These are phyloP conservation scores for Panaeolus papilionaceus DNA, from an alignment of 768 basidiomycete genomes.

Conservation along the genomic window DNA sequence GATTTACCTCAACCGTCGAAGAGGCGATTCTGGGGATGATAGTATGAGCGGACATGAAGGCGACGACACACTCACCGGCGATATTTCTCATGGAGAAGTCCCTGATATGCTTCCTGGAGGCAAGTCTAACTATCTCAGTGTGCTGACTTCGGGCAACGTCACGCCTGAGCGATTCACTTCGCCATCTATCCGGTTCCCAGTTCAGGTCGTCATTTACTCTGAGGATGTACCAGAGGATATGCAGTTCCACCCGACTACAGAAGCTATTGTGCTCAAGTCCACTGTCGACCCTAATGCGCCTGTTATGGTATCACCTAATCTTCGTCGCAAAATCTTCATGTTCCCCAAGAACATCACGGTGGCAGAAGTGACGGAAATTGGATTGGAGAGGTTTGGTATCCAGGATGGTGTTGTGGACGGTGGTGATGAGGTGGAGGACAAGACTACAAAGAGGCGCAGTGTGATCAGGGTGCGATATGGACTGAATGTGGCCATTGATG, in stretches of 20 bases:
- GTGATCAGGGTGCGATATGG: constrained; percentile 81
- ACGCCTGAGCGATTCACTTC: constrained; percentile 79
- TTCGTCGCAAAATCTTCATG: constrained; percentile 84
- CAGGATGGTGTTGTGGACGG: constrained; percentile 98
- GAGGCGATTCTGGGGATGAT: constrained; percentile 46
- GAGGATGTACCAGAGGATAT: constrained; percentile 94
- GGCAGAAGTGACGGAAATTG: constrained; percentile 93
- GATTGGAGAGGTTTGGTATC: constrained; percentile 93
- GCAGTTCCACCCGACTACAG: constrained; percentile 91
- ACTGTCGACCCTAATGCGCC: constrained; percentile 61
- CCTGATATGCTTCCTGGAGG: constrained; percentile 30
- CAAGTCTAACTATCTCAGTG: constrained; percentile 48
- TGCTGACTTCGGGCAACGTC: constrained; percentile 51
- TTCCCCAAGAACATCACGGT: constrained; percentile 96
- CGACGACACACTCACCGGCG: constrained; percentile 49
- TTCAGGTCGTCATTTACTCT: constrained; percentile 88
- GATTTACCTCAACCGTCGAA: constrained; percentile 86
- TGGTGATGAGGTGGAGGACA: constrained; percentile 97
- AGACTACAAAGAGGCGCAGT: constrained; percentile 82
- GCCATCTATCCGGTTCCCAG: constrained; percentile 82
- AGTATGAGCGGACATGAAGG: constrained; percentile 46
- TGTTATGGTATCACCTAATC: constrained; percentile 60
- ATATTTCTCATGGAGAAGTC: constrained; percentile 39
- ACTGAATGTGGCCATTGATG: constrained; percentile 66
- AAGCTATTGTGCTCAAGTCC: constrained; percentile 90